These are phyloP conservation scores for Sporothrix protearum DNA, from an alignment of 2,329 filamentous ascomycete species.

Conservation along the genomic window DNA sequence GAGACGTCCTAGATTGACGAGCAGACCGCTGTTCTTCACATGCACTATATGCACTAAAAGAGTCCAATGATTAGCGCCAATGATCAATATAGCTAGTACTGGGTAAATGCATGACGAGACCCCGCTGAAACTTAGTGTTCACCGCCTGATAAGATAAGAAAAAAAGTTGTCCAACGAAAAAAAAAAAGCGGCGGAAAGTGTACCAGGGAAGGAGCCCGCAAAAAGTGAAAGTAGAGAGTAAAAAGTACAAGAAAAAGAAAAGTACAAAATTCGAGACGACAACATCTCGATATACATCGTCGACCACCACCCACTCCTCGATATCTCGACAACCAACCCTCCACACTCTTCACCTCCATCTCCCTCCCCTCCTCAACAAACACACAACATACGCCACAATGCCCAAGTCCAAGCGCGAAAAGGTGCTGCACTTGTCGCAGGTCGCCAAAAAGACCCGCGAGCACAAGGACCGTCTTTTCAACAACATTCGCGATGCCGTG, in stretches of 20 bases:
- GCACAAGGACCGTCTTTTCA: conserved; percentile 84
- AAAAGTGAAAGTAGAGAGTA: neutral
- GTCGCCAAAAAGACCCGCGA: conserved; percentile 90
- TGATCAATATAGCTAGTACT: neutral
- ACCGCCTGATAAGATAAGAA: conserved; percentile 29
- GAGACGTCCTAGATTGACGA: neutral
- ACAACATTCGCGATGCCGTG: conserved; percentile 79
- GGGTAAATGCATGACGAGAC: neutral
- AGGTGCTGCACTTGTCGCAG: conserved; percentile 84
- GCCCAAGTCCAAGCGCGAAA: conserved; percentile 94
- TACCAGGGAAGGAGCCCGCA: conserved; percentile 1
- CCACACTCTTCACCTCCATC: neutral
- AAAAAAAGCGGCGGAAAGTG: conserved; percentile 16
- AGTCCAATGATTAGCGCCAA: neutral
- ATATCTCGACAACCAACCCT: neutral
- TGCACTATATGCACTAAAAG: neutral
- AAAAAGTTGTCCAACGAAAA: conserved; percentile 22
- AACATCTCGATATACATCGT: neutral
- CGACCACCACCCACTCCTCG: neutral
- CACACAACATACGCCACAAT: conserved; percentile 52
- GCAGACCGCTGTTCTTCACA: neutral
- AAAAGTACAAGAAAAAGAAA: conserved; percentile 11
- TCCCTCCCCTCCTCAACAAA: neutral
- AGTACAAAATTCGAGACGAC: neutral
- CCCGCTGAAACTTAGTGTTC: conserved; percentile 4